Conservation (phyloP, 257 asterid genomes). For the Solanum stenotomum region DNA sequence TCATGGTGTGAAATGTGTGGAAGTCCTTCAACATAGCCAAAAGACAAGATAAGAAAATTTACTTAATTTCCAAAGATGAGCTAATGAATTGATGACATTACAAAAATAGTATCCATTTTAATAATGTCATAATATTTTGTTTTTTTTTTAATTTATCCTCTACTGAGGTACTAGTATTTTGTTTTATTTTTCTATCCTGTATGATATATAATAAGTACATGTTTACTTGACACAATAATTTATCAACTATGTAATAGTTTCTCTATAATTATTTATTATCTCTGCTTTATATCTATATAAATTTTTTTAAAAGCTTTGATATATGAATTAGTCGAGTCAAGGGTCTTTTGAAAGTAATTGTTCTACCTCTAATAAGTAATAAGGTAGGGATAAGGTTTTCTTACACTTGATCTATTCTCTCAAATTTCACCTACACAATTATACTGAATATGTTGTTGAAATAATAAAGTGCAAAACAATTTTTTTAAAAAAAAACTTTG, state of each 20-base stretch:
- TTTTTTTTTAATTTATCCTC: too few species aligned
- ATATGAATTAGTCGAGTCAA: background rate
- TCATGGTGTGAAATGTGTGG: background rate
- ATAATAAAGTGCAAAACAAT: background rate
- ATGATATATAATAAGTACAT: background rate
- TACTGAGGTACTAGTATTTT: background rate
- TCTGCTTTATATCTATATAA: background rate
- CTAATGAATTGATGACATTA: background rate
- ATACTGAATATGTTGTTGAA: background rate
- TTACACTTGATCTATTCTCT: background rate
- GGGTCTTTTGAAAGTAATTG: background rate
- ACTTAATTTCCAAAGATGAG: background rate
- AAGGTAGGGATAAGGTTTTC: rapidly evolving
- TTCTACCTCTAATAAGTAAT: background rate
- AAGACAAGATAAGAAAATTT: background rate
- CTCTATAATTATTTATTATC: background rate
- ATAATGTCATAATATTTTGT: background rate
- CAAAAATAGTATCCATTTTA: background rate
- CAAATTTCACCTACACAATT: too few species aligned
- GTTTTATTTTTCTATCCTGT: background rate
- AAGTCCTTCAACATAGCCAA: background rate
- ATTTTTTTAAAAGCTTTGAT: background rate
- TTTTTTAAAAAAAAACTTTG: background rate
- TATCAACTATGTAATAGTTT: background rate
- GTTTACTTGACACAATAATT: background rate